Percentiles rank a stretch among this genome's conserved stretches.
Evolutionary conservation across 164 flowering plant species (phyloP).

Genomic region (Akebia trifoliata): DNA sequence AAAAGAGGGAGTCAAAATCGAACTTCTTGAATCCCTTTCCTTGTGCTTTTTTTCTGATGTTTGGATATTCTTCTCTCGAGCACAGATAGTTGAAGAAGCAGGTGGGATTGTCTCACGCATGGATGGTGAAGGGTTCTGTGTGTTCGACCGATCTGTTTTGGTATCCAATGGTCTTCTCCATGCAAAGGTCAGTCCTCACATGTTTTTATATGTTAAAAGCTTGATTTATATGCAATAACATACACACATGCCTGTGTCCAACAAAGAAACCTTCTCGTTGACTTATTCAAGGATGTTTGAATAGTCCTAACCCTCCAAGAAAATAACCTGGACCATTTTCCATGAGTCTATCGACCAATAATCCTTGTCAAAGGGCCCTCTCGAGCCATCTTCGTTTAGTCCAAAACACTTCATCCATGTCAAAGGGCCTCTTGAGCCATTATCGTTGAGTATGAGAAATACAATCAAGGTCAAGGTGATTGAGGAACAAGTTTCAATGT

Average conservation of each 20-base stretch:
- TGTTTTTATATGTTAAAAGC: neutral
- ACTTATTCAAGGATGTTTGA: neutral
- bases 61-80: slow-evolving; percentile 8
- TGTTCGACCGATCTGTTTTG: slow-evolving; percentile 87
- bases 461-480: no score
- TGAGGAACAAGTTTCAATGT: no score
- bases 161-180: slow-evolving; percentile 83
- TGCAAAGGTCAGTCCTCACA: slow-evolving; percentile 45
- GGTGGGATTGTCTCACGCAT: slow-evolving; percentile 80
- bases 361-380: no score
- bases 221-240: neutral
- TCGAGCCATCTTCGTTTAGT: no score
- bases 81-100: slow-evolving; percentile 96
- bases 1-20: no score
- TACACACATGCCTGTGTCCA: neutral
- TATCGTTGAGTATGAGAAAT: no score
- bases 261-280: neutral
- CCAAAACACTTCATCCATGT: no score
- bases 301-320: no score
- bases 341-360: no score
- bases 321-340: no score
- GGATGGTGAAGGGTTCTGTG: slow-evolving; percentile 86
- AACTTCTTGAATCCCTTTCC: no score
- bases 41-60: neutral
- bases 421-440: no score